These are phyloP conservation scores for Blastobotrys persicus DNA, from an alignment of 1,139 yeast species.

Conservation along the genomic window DNA sequence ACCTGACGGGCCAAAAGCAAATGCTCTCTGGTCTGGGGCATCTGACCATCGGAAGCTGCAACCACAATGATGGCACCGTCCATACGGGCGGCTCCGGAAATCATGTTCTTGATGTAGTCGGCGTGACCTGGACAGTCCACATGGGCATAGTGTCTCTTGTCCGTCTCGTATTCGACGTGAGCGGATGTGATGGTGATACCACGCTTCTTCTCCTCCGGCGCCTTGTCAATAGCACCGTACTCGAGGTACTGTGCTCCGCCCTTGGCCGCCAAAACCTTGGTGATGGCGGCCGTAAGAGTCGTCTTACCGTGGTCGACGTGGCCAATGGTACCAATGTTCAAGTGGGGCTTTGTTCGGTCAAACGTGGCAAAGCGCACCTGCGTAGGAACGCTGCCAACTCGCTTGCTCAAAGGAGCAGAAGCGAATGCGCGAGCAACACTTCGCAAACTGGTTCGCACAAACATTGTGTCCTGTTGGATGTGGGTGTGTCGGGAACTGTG, in stretches of 20 bases:
- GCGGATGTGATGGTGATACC: constrained; percentile 99
- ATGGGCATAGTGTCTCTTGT: constrained; percentile 90
- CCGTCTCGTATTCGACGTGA: constrained; percentile 93
- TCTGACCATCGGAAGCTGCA: constrained; percentile 98
- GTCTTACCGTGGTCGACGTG: constrained; percentile 99
- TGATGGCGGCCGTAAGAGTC: constrained; percentile 96
- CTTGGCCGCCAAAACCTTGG: constrained; percentile 81
- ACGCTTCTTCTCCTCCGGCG: constrained; percentile 99
- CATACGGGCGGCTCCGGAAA: constrained; percentile 99
- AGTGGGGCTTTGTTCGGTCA: constrained; percentile 70
- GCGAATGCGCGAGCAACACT: constrained; percentile 11
- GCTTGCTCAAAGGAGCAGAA: constrained; percentile 47
- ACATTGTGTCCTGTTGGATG: constrained; percentile 1
- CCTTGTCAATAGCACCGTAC: constrained; percentile 91
- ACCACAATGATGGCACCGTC: constrained; percentile 99
- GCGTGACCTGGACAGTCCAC: constrained; percentile 99
- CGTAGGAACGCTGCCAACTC: constrained; percentile 47
- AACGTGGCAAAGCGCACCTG: constrained; percentile 26
- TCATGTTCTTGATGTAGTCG: constrained; percentile 98
- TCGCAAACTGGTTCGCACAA: constrained; percentile 11
- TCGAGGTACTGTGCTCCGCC: constrained; percentile 96
- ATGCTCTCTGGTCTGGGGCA: constrained; percentile 99
- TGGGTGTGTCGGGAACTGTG: no score
- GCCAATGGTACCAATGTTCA: constrained; percentile 92
- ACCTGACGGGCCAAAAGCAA: constrained; percentile 97